Conservation (phyloP, 345 rosid genomes). For the Arabidopsis suecica region DNA sequence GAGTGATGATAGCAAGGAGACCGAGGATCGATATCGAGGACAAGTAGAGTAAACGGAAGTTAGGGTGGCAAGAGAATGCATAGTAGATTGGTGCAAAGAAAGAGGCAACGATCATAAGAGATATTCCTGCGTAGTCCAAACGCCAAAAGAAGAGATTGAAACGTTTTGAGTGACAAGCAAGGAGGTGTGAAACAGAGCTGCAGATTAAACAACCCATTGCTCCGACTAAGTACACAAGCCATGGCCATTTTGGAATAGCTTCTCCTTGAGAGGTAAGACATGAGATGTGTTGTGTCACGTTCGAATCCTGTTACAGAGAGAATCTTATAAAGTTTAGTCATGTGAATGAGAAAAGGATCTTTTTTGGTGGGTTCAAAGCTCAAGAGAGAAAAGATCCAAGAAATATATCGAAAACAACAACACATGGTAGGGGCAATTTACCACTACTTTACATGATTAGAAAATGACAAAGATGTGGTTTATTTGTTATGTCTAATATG, state of each 20-base stretch:
- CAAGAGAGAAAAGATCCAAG: constrained; percentile 32
- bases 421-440: constrained; percentile 42
- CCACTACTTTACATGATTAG: constrained; percentile 13
- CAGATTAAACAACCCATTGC: constrained; percentile 85
- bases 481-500: background rate
- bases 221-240: constrained; percentile 84
- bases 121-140: constrained; percentile 89
- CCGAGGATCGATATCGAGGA: constrained; percentile 70
- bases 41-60: constrained; percentile 61
- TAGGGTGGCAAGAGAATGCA: constrained; percentile 73
- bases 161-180: constrained; percentile 84
- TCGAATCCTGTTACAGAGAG: constrained; percentile 13
- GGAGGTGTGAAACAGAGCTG: constrained; percentile 90
- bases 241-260: constrained; percentile 75
- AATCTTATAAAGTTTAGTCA: background rate
- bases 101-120: constrained; percentile 83
- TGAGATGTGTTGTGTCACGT: constrained; percentile 32
- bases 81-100: constrained; percentile 95
- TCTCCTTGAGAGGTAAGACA: constrained; percentile 3
- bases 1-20: constrained; percentile 68
- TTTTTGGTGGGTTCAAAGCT: constrained; percentile 21
- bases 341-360: background rate
- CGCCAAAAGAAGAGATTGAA: constrained; percentile 93
- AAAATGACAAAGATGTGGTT: constrained; percentile 29
- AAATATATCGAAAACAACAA: constrained; percentile 25